Percentiles rank a stretch among this genome's conserved stretches.
These are phyloP conservation scores for Colletotrichum liaoningense DNA, from an alignment of 2,329 filamentous ascomycete species.

Conservation along the genomic window DNA sequence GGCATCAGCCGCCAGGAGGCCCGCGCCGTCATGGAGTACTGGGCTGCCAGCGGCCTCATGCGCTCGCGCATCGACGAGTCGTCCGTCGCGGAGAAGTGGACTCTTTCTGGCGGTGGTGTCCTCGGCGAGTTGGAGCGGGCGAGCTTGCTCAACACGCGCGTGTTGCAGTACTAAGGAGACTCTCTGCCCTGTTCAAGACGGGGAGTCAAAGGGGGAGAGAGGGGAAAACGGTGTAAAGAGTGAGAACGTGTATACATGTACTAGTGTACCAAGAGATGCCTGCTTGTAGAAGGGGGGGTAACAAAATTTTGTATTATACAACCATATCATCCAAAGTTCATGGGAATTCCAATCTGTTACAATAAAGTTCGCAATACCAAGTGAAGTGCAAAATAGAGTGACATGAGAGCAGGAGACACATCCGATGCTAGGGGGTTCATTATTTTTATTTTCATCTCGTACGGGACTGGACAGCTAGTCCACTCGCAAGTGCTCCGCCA, in stretches of 20 bases:
- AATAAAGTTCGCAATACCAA: too few relatives aligned
- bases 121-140: slow-evolving; percentile 87
- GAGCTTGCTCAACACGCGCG: slow-evolving; percentile 59
- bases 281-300: background rate
- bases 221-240: background rate
- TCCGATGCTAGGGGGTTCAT: background rate
- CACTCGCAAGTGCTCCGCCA: background rate
- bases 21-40: slow-evolving; percentile 89
- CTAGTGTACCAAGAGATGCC: slow-evolving; percentile 30
- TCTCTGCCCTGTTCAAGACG: too few relatives aligned
- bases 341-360: background rate
- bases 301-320: slow-evolving; percentile 30
- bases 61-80: slow-evolving; percentile 76
- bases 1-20: slow-evolving; percentile 82
- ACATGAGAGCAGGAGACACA: too few relatives aligned
- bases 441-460: slow-evolving; percentile 7
- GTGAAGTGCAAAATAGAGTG: too few relatives aligned
- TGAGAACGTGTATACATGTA: slow-evolving; percentile 21
- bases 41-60: slow-evolving; percentile 85
- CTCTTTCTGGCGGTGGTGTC: slow-evolving; percentile 81
- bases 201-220: background rate
- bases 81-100: slow-evolving; percentile 85
- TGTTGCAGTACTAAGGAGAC: slow-evolving; percentile 38
- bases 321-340: slow-evolving; percentile 21
- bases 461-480: background rate